Conservation (phyloP, 257 asterid genomes). For the Lycium barbarum region DNA sequence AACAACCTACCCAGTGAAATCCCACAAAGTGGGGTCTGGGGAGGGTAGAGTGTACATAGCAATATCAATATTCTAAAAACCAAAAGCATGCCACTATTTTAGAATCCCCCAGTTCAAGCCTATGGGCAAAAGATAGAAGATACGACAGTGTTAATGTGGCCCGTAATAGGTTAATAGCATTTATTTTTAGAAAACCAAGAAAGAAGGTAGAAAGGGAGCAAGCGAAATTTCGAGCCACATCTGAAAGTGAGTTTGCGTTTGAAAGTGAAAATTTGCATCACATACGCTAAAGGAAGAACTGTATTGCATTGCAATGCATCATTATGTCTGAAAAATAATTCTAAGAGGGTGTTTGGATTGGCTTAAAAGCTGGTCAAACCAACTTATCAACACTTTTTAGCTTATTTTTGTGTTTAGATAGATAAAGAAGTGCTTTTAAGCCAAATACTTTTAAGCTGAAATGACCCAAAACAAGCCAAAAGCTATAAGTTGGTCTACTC, state of each 20-base stretch:
- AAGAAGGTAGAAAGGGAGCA: neutral
- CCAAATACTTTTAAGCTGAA: too few species aligned
- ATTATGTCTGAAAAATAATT: conserved; percentile 8
- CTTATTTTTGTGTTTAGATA: too few species aligned
- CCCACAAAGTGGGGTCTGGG: too few species aligned
- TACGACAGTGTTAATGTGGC: neutral
- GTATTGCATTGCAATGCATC: neutral
- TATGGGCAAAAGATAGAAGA: conserved; percentile 14
- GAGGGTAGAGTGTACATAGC: too few species aligned
- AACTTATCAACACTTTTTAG: too few species aligned
- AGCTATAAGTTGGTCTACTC: too few species aligned
- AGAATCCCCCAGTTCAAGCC: neutral
- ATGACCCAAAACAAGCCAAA: too few species aligned
- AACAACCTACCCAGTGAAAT: too few species aligned
- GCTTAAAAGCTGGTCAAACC: too few species aligned
- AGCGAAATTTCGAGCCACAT: neutral
- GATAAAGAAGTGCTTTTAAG: too few species aligned
- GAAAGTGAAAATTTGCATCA: neutral
- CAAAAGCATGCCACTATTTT: neutral
- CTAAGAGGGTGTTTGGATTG: neutral
- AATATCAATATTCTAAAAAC: neutral
- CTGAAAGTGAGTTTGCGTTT: neutral
- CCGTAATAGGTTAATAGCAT: conserved; percentile 7
- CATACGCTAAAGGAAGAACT: neutral
- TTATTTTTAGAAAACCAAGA: neutral